Evolutionary conservation across 805 yeast genomes (phyloP).

Genomic region (Cyberlindnera americana): DNA sequence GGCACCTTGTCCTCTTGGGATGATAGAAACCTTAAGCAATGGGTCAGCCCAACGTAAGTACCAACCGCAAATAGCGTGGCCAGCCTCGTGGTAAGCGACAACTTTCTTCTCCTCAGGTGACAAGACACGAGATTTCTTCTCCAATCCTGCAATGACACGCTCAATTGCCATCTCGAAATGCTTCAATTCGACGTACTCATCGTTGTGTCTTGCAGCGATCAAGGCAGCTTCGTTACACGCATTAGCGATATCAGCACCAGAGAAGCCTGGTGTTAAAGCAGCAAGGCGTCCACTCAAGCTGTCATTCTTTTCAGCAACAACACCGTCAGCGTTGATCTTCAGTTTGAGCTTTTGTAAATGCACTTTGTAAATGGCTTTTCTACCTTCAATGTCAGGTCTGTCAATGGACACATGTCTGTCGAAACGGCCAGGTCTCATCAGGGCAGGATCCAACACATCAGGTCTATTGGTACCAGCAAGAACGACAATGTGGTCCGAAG

Average conservation of each 20-base stretch:
- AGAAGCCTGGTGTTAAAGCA: constrained; percentile 90
- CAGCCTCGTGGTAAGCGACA: constrained; percentile 95
- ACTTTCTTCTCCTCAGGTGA: constrained; percentile 77
- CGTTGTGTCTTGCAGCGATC: constrained; percentile 80
- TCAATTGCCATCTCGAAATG: constrained; percentile 94
- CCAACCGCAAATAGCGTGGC: constrained; percentile 97
- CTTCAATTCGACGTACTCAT: constrained; percentile 52
- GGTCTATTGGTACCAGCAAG: constrained; percentile 94
- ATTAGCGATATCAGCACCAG: constrained; percentile 96
- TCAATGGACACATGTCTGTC: constrained; percentile 87
- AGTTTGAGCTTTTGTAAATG: constrained; percentile 63
- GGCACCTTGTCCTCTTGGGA: constrained; percentile 94
- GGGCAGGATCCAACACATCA: constrained; percentile 84
- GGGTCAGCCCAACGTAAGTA: constrained; percentile 86
- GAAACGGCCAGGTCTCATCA: constrained; percentile 92
- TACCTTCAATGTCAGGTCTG: constrained; percentile 84
- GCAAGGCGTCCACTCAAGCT: constrained; percentile 79
- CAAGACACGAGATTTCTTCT: constrained; percentile 74
- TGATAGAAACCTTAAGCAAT: constrained; percentile 84
- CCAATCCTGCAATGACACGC: constrained; percentile 92
- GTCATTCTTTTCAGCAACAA: constrained; percentile 43
- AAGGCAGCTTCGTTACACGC: constrained; percentile 93
- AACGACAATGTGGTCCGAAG: constrained; percentile 88
- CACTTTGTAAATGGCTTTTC: constrained; percentile 81
- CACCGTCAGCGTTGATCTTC: constrained; percentile 36